Conservation (phyloP, 768 basidiomycete genomes). For the Leccinum fibrillosum region DNA sequence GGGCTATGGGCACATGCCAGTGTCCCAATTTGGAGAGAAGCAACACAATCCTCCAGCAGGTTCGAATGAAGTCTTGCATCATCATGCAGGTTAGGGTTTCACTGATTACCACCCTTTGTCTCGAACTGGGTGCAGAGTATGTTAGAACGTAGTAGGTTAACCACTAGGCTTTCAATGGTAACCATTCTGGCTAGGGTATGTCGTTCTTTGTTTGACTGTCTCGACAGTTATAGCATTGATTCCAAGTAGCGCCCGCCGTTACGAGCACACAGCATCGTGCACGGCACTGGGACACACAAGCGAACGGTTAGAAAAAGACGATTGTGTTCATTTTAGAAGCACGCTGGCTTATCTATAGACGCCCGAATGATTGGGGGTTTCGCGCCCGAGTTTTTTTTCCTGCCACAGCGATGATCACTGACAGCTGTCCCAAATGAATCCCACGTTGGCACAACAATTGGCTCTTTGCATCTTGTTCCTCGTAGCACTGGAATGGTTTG, state of each 20-base stretch:
- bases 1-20: neutral
- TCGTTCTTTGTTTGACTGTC: neutral
- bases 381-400: neutral
- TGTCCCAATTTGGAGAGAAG: neutral
- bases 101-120: neutral
- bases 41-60: neutral
- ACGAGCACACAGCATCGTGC: neutral
- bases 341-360: neutral
- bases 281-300: neutral
- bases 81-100: neutral
- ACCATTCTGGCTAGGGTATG: neutral
- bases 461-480: neutral
- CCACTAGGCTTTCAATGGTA: neutral
- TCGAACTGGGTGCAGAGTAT: neutral
- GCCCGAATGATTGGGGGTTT: neutral
- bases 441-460: neutral
- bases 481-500: neutral
- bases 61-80: neutral
- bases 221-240: neutral
- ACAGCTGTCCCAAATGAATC: neutral
- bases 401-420: neutral
- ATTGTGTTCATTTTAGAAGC: neutral
- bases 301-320: neutral
- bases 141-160: neutral
- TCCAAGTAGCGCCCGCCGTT: neutral